Conservation (phyloP, 2,329 filamentous ascomycete species). For the Neonectria faginata region DNA sequence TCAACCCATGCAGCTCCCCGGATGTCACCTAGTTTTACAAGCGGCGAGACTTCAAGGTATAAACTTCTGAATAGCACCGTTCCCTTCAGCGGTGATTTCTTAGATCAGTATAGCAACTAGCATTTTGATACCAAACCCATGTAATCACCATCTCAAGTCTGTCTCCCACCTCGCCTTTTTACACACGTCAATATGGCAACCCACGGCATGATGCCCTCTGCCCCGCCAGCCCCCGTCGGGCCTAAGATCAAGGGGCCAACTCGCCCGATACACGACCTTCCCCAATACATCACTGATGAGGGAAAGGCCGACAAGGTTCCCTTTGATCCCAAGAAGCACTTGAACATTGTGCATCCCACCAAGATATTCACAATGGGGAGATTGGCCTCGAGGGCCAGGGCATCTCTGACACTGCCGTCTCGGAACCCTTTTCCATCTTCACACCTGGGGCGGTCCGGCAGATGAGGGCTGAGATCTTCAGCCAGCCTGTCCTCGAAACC, state of each 20-base stretch:
- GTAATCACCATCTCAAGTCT: background rate
- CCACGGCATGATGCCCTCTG: background rate
- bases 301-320: background rate
- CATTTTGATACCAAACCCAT: background rate
- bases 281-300: background rate
- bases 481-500: constrained; percentile 66
- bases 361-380: constrained; percentile 70
- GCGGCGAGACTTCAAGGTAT: background rate
- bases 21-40: background rate
- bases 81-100: background rate
- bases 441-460: constrained; percentile 68
- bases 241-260: background rate
- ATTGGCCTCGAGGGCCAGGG: constrained; percentile 68
- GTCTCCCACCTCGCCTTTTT: background rate
- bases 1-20: background rate
- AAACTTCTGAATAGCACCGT: background rate
- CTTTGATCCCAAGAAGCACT: constrained; percentile 68
- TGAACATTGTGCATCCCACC: constrained; percentile 62
- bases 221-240: background rate
- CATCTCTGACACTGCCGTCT: constrained; percentile 71
- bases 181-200: background rate
- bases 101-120: background rate
- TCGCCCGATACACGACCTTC: background rate
- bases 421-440: constrained; percentile 73
- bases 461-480: constrained; percentile 72